phyloP scores from a whole-genome alignment of 1,139 yeast genomes.

The Williopsis jadinii region DNA sequence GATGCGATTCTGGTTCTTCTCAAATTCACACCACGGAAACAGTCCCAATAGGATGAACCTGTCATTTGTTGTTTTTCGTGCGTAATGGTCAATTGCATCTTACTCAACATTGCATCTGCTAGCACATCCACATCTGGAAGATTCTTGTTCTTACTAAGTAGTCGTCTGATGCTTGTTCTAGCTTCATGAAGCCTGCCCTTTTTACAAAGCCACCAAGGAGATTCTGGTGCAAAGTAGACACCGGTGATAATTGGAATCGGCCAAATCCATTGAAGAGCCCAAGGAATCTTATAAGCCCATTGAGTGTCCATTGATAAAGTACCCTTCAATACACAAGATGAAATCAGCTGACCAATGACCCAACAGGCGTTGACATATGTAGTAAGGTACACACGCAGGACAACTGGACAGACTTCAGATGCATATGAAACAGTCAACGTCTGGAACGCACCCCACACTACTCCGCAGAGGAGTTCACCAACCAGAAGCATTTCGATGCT shows the following conservation, averaged over 20 bases:
- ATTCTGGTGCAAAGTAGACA: conserved; percentile 45
- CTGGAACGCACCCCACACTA: conserved; percentile 24
- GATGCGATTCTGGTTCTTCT: conserved; percentile 49
- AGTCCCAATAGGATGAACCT: conserved; percentile 31
- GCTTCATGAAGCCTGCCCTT: conserved; percentile 12
- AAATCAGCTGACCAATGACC: conserved; percentile 28
- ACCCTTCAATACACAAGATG: conserved; percentile 16
- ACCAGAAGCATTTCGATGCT: conserved; percentile 23
- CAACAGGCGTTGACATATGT: conserved; percentile 25
- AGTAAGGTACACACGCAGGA: conserved; percentile 25
- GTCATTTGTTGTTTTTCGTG: conserved; percentile 22
- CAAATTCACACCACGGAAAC: conserved; percentile 39
- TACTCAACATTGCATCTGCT: conserved; percentile 21
- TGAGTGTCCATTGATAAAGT: conserved; percentile 14
- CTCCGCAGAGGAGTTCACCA: conserved; percentile 26
- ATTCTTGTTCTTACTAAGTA: conserved; percentile 6
- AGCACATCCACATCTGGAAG: conserved; percentile 11
- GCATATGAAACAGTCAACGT: conserved; percentile 24
- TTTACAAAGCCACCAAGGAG: conserved; percentile 35
- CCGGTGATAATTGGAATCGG: conserved; percentile 47
- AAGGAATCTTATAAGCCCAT: conserved; percentile 35
- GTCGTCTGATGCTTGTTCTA: conserved; percentile 8
- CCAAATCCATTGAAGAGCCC: conserved; percentile 57
- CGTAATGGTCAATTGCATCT: conserved; percentile 26
- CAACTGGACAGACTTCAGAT: conserved; percentile 29